Base-by-base conservation (phyloP, 2,329 filamentous ascomycete genomes). In the Alternaria sp. region DNA sequence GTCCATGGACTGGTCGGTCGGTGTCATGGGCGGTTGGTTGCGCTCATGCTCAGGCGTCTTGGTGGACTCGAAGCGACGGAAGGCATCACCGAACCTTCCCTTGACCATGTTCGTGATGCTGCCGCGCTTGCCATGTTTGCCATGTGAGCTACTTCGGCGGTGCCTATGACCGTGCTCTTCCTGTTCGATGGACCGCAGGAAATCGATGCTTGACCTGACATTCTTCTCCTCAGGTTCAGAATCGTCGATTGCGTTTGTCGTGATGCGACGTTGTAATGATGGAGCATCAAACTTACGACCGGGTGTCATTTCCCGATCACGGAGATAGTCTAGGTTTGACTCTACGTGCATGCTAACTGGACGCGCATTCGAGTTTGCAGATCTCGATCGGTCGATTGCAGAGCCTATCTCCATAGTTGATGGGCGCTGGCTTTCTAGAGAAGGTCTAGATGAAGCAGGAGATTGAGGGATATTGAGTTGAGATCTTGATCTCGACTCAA, bases 51-150 rank as follows among this genome's bases (percentile, higher is more conserved):
- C 72, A 31, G 61, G 58, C 17, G 59, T 68, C 54, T 65, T 69
- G 13, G 56, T 58, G 10, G 81, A 83, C 76, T 99, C 95, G 67
- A 98, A 98, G 5, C 90, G 86, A 72, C 94, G 92, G 80, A 98
- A 97, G 3, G 94, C 93, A 70, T 97, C 93, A 0, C 93, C 92
- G 75, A 98, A 97, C 67, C 90, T 92, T 24, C 93, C 91, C 5
- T 88, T 89, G n/a, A 97, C 82, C 36, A 96, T 87, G 56, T 84
- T 86, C 11, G 86, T 84, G 62, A 96, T 78, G 75, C 91, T 95
- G 1, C 88, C 84, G 10, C 91, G 86, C 75, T 96, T 96, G 24
- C 80, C 76, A 64, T 89, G 86, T 68, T 86, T 89, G 24, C 82
- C 80, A 49, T 83, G 84, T 60, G 85, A 87, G 63, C 78, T 82